phyloP scores from a whole-genome alignment of 2,329 filamentous ascomycete genomes.

The Pseudopyrenochaeta lycopersici region DNA sequence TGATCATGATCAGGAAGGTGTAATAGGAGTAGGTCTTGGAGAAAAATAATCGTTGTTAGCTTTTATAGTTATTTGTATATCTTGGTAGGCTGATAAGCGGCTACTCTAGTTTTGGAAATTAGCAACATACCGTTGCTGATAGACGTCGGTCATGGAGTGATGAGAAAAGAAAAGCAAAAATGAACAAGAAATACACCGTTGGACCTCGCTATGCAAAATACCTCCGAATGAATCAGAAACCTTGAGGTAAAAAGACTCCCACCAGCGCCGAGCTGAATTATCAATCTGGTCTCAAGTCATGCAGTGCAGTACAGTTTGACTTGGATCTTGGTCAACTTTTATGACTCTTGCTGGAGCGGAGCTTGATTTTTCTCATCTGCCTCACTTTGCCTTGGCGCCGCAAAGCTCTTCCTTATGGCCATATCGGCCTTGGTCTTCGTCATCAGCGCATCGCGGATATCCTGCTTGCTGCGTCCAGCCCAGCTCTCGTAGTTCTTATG shows the following conservation, averaged over 20 bases:
- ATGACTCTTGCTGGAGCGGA: slow-evolving; percentile 22
- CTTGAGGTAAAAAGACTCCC: not conserved
- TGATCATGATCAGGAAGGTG: no score
- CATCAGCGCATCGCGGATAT: slow-evolving; percentile 55
- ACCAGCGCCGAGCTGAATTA: not conserved
- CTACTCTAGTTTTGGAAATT: no score
- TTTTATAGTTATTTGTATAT: no score
- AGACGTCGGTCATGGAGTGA: not conserved
- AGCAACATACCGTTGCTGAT: not conserved
- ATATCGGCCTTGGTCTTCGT: slow-evolving; percentile 52
- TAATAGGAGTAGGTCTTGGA: no score
- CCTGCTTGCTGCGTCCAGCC: slow-evolving; percentile 47
- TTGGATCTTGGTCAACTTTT: not conserved
- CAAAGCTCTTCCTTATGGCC: slow-evolving; percentile 42
- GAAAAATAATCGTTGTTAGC: no score
- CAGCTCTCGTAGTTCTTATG: slow-evolving; percentile 51
- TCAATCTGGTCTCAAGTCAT: not conserved
- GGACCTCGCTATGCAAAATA: slow-evolving; percentile 5
- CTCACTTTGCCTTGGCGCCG: slow-evolving; percentile 24
- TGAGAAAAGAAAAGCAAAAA: not conserved
- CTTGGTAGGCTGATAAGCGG: no score
- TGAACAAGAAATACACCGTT: not conserved
- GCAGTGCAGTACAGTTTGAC: not conserved
- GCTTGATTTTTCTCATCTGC: slow-evolving; percentile 31
- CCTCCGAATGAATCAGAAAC: not conserved